A percentile compares a stretch with the other conserved stretches of the same genome.
Conservation (phyloP, 164 flowering plant species). For the Tetracentron sinense region DNA sequence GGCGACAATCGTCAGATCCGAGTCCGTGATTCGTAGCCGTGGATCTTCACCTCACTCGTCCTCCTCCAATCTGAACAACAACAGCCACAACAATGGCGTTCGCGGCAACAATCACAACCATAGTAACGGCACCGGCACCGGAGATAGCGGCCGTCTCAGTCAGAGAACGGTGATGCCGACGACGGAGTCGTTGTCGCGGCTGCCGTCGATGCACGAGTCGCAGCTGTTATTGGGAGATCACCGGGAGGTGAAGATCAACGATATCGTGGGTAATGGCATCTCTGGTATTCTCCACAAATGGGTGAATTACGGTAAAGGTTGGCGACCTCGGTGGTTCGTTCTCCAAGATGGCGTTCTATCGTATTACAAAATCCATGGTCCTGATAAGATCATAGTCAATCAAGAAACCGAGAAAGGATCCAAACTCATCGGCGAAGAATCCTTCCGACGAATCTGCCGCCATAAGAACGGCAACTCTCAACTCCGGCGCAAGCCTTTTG, state of each 20-base stretch:
- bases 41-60: not conserved
- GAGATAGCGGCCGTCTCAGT: slow-evolving; percentile 15
- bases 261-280: slow-evolving; percentile 73
- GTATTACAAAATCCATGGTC: slow-evolving; percentile 80
- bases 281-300: slow-evolving; percentile 78
- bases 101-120: not conserved
- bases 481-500: slow-evolving; percentile 58
- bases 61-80: not conserved
- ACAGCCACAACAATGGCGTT: not conserved
- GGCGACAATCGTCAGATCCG: not conserved
- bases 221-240: slow-evolving; percentile 10
- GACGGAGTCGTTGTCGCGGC: slow-evolving; percentile 11
- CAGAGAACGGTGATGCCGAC: slow-evolving; percentile 6
- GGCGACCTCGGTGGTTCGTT: slow-evolving; percentile 92
- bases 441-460: slow-evolving; percentile 37
- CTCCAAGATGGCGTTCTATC: slow-evolving; percentile 57
- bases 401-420: slow-evolving; percentile 71
- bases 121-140: not conserved
- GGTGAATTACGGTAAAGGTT: slow-evolving; percentile 98
- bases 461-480: slow-evolving; percentile 20
- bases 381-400: slow-evolving; percentile 64
- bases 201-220: slow-evolving; percentile 25
- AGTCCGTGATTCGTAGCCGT: not conserved
- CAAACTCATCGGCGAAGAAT: slow-evolving; percentile 84
- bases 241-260: slow-evolving; percentile 56